Evolutionary conservation across 2,329 filamentous ascomycete species (phyloP), one percentile per base, ranked within the genome.

Genomic region (Ciborinia camelliae): DNA sequence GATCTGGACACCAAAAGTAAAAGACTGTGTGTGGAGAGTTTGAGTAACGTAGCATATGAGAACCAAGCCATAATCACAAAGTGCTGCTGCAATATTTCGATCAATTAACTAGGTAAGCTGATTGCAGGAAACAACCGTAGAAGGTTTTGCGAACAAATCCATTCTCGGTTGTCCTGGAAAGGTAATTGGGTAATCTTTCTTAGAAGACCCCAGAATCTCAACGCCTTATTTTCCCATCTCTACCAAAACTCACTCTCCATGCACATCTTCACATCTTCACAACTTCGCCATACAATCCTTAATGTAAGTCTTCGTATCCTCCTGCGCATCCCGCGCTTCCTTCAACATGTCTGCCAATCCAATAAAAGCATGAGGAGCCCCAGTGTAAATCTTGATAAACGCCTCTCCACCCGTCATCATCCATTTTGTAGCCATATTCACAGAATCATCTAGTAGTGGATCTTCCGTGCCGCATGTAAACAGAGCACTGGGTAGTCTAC

Each of bases 341-440:
- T 69, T 68, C 48, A 71, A 57, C 20, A 59, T 35, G 37, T 67
- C 53, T 0, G 10, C 6, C 2, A 73, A 70, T 6, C 45, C 53
- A 57, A 73, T 79, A 67, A 83, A 86, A 0, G 79, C 82, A 76
- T 86, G 84, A 23, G 81, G 77, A 10, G 79, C 81, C 0, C 84
- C 83, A n/a, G 79, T 79, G 70, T 80, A 84, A 20, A 85, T 75
- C 74, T 81, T 86, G 3, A 84, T 74, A 3, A 84, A 74, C 0
- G 78, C 77, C 72, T 83, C 80, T 6, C 77, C 79, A 2, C 82
- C 82, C 67, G 75, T 77, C 73, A 81, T 81, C 69, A 73, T 71
- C 84, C 83, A 86, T 74, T 84, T 84, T 2, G 77, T 74, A 4
- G 77, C 76, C 83, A 86, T 85, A 0, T 83, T 69, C 61, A 86